Percentiles rank a stretch among this genome's conserved stretches.
Evolutionary conservation across 2,329 filamentous ascomycete genomes (phyloP).

Genomic region (Nothopassalora personata): DNA sequence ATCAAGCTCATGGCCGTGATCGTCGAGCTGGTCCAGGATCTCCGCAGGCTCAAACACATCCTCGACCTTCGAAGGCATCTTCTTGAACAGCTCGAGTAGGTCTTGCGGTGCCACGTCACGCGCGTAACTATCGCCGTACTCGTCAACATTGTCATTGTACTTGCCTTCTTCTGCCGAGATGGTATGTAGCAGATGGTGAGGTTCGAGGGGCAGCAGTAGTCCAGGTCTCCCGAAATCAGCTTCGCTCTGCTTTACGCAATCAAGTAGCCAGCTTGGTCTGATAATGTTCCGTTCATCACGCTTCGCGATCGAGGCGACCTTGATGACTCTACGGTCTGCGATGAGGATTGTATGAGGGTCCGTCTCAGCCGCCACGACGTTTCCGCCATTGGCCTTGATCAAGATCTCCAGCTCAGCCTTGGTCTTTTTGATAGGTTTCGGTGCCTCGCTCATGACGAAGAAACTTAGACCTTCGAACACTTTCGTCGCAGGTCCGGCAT

Average conservation of each 20-base stretch:
- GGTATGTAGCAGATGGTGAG: constrained; percentile 67
- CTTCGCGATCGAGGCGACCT: constrained; percentile 78
- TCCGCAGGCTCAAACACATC: constrained; percentile 42
- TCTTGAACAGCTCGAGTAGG: constrained; percentile 47
- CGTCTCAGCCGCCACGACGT: constrained; percentile 67
- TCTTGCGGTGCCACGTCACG: constrained; percentile 63
- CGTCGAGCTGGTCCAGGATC: constrained; percentile 53
- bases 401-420: constrained; percentile 76
- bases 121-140: constrained; percentile 76
- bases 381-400: constrained; percentile 78
- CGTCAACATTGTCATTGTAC: constrained; percentile 62
- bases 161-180: constrained; percentile 51
- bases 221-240: constrained; percentile 49
- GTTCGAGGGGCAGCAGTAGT: constrained; percentile 61
- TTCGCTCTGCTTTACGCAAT: constrained; percentile 64
- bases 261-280: constrained; percentile 73
- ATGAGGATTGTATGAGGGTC: constrained; percentile 64
- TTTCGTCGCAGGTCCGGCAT: constrained; percentile 54
- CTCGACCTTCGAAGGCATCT: constrained; percentile 49
- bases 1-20: constrained; percentile 51
- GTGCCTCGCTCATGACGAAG: constrained; percentile 71
- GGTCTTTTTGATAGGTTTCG: constrained; percentile 62
- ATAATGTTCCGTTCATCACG: constrained; percentile 66
- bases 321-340: constrained; percentile 73
- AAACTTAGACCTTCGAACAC: constrained; percentile 75